Conservation (phyloP, 305 asterid genomes). For the Plantago coronopus region DNA sequence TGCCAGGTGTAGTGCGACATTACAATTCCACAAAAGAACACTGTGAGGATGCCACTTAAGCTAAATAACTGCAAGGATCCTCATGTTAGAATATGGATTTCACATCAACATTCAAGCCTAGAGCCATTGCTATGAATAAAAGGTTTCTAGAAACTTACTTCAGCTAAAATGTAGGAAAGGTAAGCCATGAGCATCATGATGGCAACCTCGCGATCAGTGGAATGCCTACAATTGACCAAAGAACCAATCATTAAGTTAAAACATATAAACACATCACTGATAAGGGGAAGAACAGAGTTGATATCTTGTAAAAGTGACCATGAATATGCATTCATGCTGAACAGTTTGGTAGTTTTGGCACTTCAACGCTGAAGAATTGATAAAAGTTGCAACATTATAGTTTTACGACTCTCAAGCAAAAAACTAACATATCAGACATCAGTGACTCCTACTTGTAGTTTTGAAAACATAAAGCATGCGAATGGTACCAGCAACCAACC, state of each 20-base stretch:
- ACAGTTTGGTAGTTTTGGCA: conserved; percentile 7
- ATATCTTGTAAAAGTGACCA: conserved; percentile 5
- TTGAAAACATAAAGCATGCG: background rate
- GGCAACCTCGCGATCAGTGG: conserved; percentile 72
- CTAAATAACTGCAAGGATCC: conserved; percentile 44
- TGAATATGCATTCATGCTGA: background rate
- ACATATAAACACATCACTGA: background rate
- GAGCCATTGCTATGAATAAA: conserved; percentile 16
- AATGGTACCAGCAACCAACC: conserved; percentile 33
- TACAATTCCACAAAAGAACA: conserved; percentile 64
- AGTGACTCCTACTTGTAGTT: conserved; percentile 2
- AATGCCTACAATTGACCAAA: conserved; percentile 46
- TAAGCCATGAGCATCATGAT: conserved; percentile 73
- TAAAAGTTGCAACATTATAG: background rate
- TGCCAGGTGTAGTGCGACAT: conserved; percentile 76
- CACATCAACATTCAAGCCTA: conserved; percentile 8
- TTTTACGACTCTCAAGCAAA: background rate
- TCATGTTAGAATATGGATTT: conserved; percentile 21
- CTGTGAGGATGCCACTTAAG: conserved; percentile 60
- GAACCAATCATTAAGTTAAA: conserved; percentile 2
- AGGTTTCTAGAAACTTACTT: conserved; percentile 39
- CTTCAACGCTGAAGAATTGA: background rate
- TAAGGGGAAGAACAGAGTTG: background rate
- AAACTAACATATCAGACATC: background rate
- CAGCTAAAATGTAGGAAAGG: conserved; percentile 61